Base-by-base conservation (phyloP, 495 filamentous ascomycete species). In the Aspergillus coremiiformis region DNA sequence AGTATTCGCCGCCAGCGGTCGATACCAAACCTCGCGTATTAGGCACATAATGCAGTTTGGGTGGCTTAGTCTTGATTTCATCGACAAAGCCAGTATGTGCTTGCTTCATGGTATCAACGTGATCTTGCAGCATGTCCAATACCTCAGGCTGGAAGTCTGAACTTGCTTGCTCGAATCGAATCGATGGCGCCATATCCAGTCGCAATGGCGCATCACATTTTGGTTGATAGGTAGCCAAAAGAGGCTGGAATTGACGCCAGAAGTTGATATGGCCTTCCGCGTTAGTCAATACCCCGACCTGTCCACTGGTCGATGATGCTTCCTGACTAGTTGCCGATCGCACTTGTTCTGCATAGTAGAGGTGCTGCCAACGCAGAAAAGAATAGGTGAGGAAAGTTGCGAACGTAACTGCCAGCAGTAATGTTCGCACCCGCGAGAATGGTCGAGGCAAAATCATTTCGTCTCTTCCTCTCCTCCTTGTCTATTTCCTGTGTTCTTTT, bases 1-100 rank as follows among this genome's bases (percentile, higher is more conserved):
- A 52, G 42, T 71, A 70, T 30, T 63, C 32, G 0, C 68, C 68
- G 27, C 66, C 66, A 1, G 67, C 64, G 11, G 67, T 68, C 0
- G 64, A 66, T 3, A 80, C 76, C 35, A 80, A 58, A 3, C 78
- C 78, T 21, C 60, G 62, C 0, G 75, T 74, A 9, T 58, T 51
- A 12, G 54, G 58, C 6, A 51, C 49, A 53, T 71, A 78, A 12
- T 70, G 62, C 3, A 79, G 54, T 30, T 57, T 52, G 0, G 64
- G 72, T 3, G 67, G 54, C 21, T 70, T 54, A 3, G 39, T 47
- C 6, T 61, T 55, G 27, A 76, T 69, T 1, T 60, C 59, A 15
- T 64, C 46, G 21, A 76, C 58, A 53, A 75, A 77, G 20, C 59
- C 52, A 7, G 47, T 47, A 49, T 76, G 73, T 4, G 59, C 60